Evolutionary conservation across 163 green algal species (phyloP), one percentile per base, ranked within the genome.

Genomic region (Scenedesmus sp.): DNA sequence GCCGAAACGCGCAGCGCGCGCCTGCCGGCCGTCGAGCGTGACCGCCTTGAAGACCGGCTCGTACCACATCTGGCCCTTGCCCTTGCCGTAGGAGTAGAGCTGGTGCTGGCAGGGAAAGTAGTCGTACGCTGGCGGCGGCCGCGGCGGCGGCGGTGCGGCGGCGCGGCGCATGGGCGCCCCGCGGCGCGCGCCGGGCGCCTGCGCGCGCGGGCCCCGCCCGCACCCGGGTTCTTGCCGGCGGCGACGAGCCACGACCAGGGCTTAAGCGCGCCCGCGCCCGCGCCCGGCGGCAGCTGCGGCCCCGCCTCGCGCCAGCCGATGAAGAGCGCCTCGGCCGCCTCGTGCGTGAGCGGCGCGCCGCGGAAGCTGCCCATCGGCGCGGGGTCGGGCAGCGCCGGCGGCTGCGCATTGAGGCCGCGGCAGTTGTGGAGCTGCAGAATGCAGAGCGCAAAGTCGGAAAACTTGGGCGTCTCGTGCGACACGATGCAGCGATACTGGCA

Each of bases 381-480:
- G 28, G 94, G 91, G 39, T 96, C 86, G 47, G 95, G 90, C 45
- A 67, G 20, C 14, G 69, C 62, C 0, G 90, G 90, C 17, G 90
- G 88, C 48, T 92, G 77, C 0, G 91, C 87, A 28, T 67, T 6
- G 6, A 58, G 50, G 20, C 50, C 50, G 14, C 50, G 50, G 87
- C 93, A 97, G 90, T 99, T 99, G 90, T 99, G 90, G 73, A 94
- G 94, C 81, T 98, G 94, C 33, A 98, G 86, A 65, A 98, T 95
- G 88, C 95, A 98, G 34, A 97, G 85, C 31, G 84, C 89, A 80
- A 97, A 96, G 24, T 92, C 64, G 78, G 92, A 87, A 34, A 99
- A 92, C 67, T 93, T 76, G 1, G 77, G 77, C 34, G 82, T 96
- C 85, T 99, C 95, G 63, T 98, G 94, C 3, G 81, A 92, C 24